A percentile compares a stretch with the other conserved stretches of the same genome.
phyloP scores from a whole-genome alignment of 1,284 basidiomycete species.

The Tilletia setariae region DNA sequence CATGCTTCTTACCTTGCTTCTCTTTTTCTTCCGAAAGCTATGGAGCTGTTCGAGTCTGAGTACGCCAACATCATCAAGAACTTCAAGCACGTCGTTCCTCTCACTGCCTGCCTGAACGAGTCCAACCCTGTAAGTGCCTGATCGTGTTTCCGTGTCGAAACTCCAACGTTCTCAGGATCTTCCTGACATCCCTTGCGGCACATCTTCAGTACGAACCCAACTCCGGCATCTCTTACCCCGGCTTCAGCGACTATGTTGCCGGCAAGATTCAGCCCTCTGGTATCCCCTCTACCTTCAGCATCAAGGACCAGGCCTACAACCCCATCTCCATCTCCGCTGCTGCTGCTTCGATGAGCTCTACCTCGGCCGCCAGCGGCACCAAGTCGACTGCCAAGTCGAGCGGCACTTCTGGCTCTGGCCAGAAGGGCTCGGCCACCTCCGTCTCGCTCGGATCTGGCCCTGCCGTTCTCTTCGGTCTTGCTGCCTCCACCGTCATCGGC shows the following conservation, averaged over 20 bases:
- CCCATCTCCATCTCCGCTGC: conserved; percentile 2
- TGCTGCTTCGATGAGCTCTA: conserved; percentile 12
- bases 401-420: neutral
- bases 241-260: conserved; percentile 20
- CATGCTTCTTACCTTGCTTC: neutral
- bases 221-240: conserved; percentile 26
- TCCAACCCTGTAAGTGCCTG: conserved; percentile 23
- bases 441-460: neutral
- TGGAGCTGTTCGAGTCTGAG: conserved; percentile 43
- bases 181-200: conserved; percentile 15
- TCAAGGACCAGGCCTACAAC: conserved; percentile 23
- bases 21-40: conserved; percentile 25
- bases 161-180: neutral
- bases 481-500: neutral
- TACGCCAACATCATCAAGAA: conserved; percentile 40
- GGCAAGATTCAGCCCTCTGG: conserved; percentile 35
- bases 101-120: conserved; percentile 50
- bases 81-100: conserved; percentile 50
- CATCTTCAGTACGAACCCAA: conserved; percentile 17
- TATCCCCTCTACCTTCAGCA: conserved; percentile 29
- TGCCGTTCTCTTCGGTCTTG: neutral
- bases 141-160: too few relatives aligned
- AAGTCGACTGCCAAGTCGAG: neutral
- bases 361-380: neutral
- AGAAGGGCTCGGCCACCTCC: neutral